These are phyloP conservation scores for Dalbergia cochinchinensis DNA, from an alignment of 306 rosid species.

Conservation along the genomic window DNA sequence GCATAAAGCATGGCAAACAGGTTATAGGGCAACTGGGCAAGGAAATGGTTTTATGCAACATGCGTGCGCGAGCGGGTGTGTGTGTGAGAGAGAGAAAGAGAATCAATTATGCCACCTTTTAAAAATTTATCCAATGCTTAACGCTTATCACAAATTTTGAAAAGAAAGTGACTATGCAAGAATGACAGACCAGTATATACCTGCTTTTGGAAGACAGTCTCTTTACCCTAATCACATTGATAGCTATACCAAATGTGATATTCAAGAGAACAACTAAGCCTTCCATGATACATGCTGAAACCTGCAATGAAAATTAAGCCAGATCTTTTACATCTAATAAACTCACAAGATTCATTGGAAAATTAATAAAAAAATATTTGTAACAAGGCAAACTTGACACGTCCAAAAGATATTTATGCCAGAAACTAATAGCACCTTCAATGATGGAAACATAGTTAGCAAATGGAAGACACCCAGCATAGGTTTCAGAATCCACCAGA, in stretches of 20 bases:
- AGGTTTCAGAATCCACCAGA: slow-evolving; percentile 87
- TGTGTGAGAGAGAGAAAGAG: slow-evolving; percentile 20
- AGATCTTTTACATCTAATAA: slow-evolving; percentile 32
- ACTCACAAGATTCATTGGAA: slow-evolving; percentile 31
- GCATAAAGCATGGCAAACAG: slow-evolving; percentile 6
- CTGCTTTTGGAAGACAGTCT: slow-evolving; percentile 61
- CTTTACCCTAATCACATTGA: slow-evolving; percentile 73
- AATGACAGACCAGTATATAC: slow-evolving; percentile 51
- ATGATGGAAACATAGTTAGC: slow-evolving; percentile 53
- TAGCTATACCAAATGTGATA: slow-evolving; percentile 66
- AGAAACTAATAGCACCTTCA: slow-evolving; percentile 60
- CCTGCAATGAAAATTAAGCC: slow-evolving; percentile 53
- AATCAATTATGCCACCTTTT: slow-evolving; percentile 25
- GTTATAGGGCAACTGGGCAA: slow-evolving; percentile 35
- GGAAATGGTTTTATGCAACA: slow-evolving; percentile 24
- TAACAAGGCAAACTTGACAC: slow-evolving; percentile 15
- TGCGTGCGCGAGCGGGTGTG: neutral
- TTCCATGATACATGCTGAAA: slow-evolving; percentile 56
- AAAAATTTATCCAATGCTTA: slow-evolving; percentile 18
- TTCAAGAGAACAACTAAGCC: slow-evolving; percentile 62
- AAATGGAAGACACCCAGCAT: slow-evolving; percentile 60
- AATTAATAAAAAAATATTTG: slow-evolving; percentile 25
- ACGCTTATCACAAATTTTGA: slow-evolving; percentile 28
- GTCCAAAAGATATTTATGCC: slow-evolving; percentile 22
- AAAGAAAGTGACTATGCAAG: slow-evolving; percentile 30